Percentiles rank a stretch among this genome's conserved stretches.
phyloP scores from a whole-genome alignment of 768 basidiomycete genomes.

The Fistulinella prunicolor region DNA sequence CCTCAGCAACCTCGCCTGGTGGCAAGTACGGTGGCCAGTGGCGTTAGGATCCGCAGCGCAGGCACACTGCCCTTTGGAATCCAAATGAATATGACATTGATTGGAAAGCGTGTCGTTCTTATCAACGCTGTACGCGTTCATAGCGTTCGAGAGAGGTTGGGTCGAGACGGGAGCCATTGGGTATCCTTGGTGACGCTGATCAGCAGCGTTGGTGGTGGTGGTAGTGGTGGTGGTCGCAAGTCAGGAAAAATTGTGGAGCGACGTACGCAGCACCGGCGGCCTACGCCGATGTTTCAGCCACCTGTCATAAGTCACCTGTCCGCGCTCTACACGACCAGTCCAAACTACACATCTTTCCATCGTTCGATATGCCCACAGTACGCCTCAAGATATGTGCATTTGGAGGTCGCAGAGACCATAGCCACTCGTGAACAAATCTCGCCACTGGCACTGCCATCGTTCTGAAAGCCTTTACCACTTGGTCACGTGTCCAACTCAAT shows the following conservation, averaged over 20 bases:
- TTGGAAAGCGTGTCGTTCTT: constrained; percentile 16
- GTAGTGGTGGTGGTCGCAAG: constrained; percentile 5
- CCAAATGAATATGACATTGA: constrained; percentile 26
- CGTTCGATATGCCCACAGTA: too few relatives aligned
- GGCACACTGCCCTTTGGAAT: constrained; percentile 16
- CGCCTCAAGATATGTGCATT: too few relatives aligned
- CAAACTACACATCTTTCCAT: too few relatives aligned
- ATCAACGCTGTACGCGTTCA: constrained; percentile 15
- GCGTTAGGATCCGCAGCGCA: constrained; percentile 20
- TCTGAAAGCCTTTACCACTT: too few relatives aligned
- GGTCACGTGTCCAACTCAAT: too few relatives aligned
- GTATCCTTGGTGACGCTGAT: constrained; percentile 13
- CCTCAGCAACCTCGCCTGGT: constrained; percentile 30
- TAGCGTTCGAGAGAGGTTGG: constrained; percentile 26
- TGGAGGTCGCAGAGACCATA: too few relatives aligned
- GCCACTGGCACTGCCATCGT: too few relatives aligned
- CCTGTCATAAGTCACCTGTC: too few relatives aligned
- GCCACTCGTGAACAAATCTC: too few relatives aligned
- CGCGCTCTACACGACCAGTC: too few relatives aligned
- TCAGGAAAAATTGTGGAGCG: neutral
- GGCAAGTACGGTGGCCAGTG: constrained; percentile 30
- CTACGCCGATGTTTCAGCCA: neutral
- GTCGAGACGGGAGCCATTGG: constrained; percentile 27
- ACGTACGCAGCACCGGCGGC: neutral
- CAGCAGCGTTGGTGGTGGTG: neutral